These are phyloP conservation scores for Narthecium ossifragum DNA, from an alignment of 106 monocot genomes.

Conservation along the genomic window DNA sequence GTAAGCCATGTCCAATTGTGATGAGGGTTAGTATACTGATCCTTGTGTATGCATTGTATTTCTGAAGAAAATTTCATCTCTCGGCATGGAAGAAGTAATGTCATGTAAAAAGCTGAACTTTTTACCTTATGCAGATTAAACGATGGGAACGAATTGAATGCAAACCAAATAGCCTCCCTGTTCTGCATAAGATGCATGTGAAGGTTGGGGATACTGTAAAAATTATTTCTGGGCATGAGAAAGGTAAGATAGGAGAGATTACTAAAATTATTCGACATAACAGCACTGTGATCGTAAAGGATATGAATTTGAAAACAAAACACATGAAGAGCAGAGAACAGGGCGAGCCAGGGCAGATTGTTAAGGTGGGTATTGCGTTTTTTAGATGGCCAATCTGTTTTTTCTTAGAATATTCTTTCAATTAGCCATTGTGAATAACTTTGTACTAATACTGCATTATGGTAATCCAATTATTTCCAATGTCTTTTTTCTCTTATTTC, in stretches of 20 bases:
- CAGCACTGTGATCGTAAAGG: constrained; percentile 83
- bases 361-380: constrained; percentile 57
- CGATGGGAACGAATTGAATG: constrained; percentile 92
- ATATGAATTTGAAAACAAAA: constrained; percentile 89
- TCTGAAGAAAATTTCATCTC: neutral
- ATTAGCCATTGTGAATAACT: neutral
- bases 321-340: constrained; percentile 90
- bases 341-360: constrained; percentile 82
- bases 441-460: neutral
- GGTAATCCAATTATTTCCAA: neutral
- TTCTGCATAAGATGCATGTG: constrained; percentile 96
- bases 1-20: constrained; percentile 38
- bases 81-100: no score
- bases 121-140: constrained; percentile 55
- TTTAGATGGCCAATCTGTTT: no score
- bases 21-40: constrained; percentile 55
- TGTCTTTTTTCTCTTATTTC: neutral
- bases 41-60: neutral
- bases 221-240: constrained; percentile 77
- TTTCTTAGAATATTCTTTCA: neutral
- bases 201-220: constrained; percentile 93
- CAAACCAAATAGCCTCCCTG: constrained; percentile 90
- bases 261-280: constrained; percentile 56
- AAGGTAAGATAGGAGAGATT: constrained; percentile 89
- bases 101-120: no score